A percentile compares a stretch with the other conserved stretches of the same genome.
phyloP scores from a whole-genome alignment of 2,329 filamentous ascomycete species.

The Xylaria polymorpha region DNA sequence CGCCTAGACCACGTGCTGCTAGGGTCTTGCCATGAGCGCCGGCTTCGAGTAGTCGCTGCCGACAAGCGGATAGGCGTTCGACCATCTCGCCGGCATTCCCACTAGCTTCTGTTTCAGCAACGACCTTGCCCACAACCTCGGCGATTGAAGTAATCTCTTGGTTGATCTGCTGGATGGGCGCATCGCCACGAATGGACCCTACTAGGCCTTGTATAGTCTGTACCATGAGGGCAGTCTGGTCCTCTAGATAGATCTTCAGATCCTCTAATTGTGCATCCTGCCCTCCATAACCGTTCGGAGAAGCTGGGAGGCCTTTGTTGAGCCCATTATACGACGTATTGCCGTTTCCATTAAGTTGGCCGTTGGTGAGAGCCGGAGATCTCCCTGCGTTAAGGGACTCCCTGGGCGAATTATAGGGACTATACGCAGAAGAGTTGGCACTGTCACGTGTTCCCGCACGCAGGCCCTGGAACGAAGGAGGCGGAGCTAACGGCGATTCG shows the following conservation, averaged over 20 bases:
- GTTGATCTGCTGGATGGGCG: slow-evolving; percentile 71
- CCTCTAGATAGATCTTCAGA: slow-evolving; percentile 79
- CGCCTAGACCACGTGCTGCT: slow-evolving; percentile 61
- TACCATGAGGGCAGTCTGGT: slow-evolving; percentile 82
- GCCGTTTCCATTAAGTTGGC: slow-evolving; percentile 52
- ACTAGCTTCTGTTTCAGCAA: slow-evolving; percentile 71
- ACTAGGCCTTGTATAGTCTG: slow-evolving; percentile 87
- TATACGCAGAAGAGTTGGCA: slow-evolving; percentile 79
- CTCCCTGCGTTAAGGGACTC: slow-evolving; percentile 61
- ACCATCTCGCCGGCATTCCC: slow-evolving; percentile 65
- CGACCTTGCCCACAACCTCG: slow-evolving; percentile 75
- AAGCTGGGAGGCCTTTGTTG: slow-evolving; percentile 52
- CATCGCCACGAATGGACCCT: slow-evolving; percentile 74
- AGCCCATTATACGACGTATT: slow-evolving; percentile 49
- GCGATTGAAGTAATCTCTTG: slow-evolving; percentile 78
- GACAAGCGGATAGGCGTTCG: slow-evolving; percentile 69
- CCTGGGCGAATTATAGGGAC: slow-evolving; percentile 75
- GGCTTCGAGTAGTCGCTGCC: slow-evolving; percentile 73
- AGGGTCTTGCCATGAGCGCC: slow-evolving; percentile 71
- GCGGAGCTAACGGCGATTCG: slow-evolving; percentile 60
- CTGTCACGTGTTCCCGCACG: slow-evolving; percentile 66
- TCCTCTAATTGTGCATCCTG: slow-evolving; percentile 60
- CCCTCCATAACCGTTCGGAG: slow-evolving; percentile 55
- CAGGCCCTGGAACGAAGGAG: slow-evolving; percentile 68
- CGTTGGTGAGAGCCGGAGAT: slow-evolving; percentile 45